Evolutionary conservation across 305 asterid genomes (phyloP).

Genomic region (Fraxinus nigra): DNA sequence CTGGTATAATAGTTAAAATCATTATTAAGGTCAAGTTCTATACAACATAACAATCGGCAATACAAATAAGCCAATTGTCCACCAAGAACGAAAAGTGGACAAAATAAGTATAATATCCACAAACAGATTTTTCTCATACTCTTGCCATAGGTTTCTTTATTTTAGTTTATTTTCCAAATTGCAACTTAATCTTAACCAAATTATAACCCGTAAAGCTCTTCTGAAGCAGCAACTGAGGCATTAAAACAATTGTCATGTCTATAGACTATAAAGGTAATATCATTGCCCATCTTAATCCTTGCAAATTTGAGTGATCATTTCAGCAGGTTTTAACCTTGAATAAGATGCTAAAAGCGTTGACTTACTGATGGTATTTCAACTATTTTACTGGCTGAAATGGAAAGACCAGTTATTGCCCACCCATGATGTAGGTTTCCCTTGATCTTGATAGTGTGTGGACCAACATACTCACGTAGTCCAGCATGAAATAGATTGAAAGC

Average conservation of each 20-base stretch:
- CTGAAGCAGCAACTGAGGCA: not conserved
- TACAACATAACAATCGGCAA: not conserved
- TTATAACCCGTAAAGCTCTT: not conserved
- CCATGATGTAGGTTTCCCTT: conserved; percentile 46
- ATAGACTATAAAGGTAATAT: conserved; percentile 1
- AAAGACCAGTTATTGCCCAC: conserved; percentile 90
- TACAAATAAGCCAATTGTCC: conserved; percentile 1
- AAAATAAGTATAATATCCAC: not conserved
- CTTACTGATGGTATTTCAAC: conserved; percentile 76
- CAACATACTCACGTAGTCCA: conserved; percentile 78
- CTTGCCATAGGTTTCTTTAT: not conserved
- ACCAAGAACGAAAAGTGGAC: not conserved
- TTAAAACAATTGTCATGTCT: conserved; percentile 4
- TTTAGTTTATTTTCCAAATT: not conserved
- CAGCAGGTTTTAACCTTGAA: conserved; percentile 16
- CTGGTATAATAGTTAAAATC: conserved; percentile 10
- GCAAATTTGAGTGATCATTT: conserved; percentile 6
- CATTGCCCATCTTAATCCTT: conserved; percentile 13
- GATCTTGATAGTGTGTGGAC: conserved; percentile 36
- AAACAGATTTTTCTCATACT: not conserved
- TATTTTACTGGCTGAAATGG: conserved; percentile 87
- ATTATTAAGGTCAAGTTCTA: conserved; percentile 15
- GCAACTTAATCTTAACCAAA: not conserved
- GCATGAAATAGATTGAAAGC: conserved; percentile 73
- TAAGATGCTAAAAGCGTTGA: conserved; percentile 15